phyloP scores from a whole-genome alignment of 495 filamentous ascomycete species.

The Penicillium roqueforti region DNA sequence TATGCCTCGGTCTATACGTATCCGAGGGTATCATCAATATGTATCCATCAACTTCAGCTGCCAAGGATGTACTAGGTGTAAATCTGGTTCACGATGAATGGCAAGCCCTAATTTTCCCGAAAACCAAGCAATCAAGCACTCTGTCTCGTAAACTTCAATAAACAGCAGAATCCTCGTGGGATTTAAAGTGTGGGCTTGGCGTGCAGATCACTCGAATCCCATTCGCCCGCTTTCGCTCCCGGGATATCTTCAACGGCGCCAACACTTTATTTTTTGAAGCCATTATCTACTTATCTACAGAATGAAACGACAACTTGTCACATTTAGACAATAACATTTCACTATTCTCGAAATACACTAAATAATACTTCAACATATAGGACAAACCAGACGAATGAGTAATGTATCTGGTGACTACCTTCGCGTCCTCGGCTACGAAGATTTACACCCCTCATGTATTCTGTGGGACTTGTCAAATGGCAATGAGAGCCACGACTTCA shows the following conservation, averaged over 20 bases:
- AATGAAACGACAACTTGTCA: neutral
- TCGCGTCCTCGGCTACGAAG: too few species aligned
- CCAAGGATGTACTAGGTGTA: too few species aligned
- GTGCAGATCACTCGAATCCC: neutral
- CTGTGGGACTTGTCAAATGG: too few species aligned
- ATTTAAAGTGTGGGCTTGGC: slow-evolving; percentile 5
- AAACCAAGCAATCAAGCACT: neutral
- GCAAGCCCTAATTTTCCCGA: neutral
- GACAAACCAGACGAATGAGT: neutral
- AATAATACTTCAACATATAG: neutral
- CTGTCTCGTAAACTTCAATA: neutral
- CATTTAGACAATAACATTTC: neutral
- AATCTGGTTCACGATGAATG: neutral
- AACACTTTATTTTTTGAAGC: neutral
- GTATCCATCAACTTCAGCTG: too few species aligned
- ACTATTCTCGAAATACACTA: neutral
- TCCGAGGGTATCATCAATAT: slow-evolving; percentile 2
- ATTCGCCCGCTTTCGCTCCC: neutral
- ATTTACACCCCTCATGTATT: too few species aligned
- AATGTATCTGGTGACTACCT: too few species aligned
- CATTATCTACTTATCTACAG: neutral
- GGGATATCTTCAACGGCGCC: too few species aligned
- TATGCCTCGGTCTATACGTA: slow-evolving; percentile 4
- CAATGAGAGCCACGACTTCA: too few species aligned
- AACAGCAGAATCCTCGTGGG: neutral